Evolutionary conservation across 164 flowering plant genomes (phyloP).

Genomic region (Nymphaea thermarum): DNA sequence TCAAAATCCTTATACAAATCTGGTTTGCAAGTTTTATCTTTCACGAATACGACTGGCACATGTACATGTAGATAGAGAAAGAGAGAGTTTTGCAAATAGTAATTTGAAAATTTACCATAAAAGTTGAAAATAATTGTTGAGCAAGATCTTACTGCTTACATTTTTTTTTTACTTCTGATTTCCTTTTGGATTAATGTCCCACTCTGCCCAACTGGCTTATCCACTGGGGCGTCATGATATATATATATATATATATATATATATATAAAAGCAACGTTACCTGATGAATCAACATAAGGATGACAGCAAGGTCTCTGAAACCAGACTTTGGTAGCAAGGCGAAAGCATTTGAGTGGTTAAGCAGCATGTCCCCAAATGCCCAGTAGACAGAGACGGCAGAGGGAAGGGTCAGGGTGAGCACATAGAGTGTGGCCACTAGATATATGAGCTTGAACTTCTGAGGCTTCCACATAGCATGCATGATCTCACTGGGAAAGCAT

Average conservation of each 20-base stretch:
- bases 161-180: too few species aligned
- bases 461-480: constrained; percentile 97
- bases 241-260: neutral
- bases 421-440: constrained; percentile 60
- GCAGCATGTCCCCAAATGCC: constrained; percentile 81
- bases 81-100: too few species aligned
- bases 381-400: constrained; percentile 69
- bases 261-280: constrained; percentile 7
- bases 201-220: too few species aligned
- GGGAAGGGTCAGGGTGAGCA: constrained; percentile 74
- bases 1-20: too few species aligned
- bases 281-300: constrained; percentile 81
- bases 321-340: constrained; percentile 46
- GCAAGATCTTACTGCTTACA: too few species aligned
- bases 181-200: too few species aligned
- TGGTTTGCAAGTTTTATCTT: too few species aligned
- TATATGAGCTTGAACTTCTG: constrained; percentile 69
- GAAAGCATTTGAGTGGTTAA: constrained; percentile 70
- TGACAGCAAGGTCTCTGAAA: constrained; percentile 65
- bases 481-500: neutral
- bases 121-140: too few species aligned
- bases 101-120: too few species aligned
- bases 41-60: too few species aligned
- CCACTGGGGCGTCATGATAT: too few species aligned
- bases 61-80: too few species aligned